These are phyloP conservation scores for Crotalaria pallida DNA, from an alignment of 306 rosid species.

Conservation along the genomic window DNA sequence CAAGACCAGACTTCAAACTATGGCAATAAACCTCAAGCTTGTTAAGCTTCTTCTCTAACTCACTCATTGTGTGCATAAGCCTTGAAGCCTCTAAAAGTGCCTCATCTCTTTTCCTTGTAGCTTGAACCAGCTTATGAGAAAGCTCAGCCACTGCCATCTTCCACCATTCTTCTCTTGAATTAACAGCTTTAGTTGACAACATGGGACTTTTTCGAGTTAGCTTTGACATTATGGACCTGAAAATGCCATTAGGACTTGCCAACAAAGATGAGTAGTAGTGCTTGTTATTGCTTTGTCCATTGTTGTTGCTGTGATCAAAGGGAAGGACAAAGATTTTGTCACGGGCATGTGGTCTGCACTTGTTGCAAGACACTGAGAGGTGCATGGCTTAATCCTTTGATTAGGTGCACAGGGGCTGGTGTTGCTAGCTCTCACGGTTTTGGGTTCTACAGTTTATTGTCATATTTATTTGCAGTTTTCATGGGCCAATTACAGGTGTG, in stretches of 20 bases:
- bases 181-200: slow-evolving; percentile 6
- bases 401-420: too few relatives aligned
- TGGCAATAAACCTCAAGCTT: slow-evolving; percentile 81
- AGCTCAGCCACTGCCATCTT: slow-evolving; percentile 72
- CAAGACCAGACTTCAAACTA: slow-evolving; percentile 64
- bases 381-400: too few relatives aligned
- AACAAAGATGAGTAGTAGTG: slow-evolving; percentile 47
- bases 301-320: slow-evolving; percentile 29
- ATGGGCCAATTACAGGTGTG: too few relatives aligned
- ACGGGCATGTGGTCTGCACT: slow-evolving; percentile 79
- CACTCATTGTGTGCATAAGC: slow-evolving; percentile 69
- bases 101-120: slow-evolving; percentile 71
- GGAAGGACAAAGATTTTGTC: slow-evolving; percentile 86
- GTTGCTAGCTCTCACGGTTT: too few relatives aligned
- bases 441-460: too few relatives aligned
- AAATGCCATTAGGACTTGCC: slow-evolving; percentile 68
- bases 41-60: slow-evolving; percentile 85
- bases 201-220: slow-evolving; percentile 71
- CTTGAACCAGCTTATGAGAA: slow-evolving; percentile 72
- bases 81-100: slow-evolving; percentile 74
- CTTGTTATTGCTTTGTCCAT: slow-evolving; percentile 23
- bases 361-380: slow-evolving; percentile 63
- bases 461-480: too few relatives aligned
- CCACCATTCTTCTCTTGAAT: slow-evolving; percentile 85
- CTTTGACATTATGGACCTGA: slow-evolving; percentile 65